Evolutionary conservation across 2,329 filamentous ascomycete species (phyloP), one percentile per base, ranked within the genome.

Genomic region (Hirsutella minnesotensis): DNA sequence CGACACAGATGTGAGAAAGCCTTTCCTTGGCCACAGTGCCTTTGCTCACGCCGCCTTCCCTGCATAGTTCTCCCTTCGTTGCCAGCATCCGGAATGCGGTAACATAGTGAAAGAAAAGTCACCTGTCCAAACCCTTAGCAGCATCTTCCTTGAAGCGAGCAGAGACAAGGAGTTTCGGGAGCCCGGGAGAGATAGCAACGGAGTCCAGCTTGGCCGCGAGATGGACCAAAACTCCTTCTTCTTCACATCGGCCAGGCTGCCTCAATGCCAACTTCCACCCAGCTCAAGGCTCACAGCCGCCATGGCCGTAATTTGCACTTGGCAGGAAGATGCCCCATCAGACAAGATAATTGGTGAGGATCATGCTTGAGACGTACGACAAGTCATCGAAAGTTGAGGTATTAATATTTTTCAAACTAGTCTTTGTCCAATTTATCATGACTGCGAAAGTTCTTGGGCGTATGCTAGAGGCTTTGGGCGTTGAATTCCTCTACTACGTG

Each of bases 281-380:
- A 59, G 62, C 13, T 49, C 61, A 2, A 66, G 66, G 45, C 39
- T 61, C 0, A 54, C 53, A 0, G 56, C 52, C 0, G 49, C 60
- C 0, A 56, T 61, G 47, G 51, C 56, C 3, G 51, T 63, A 0
- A 47, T 64, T 1, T 19, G 55, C 2, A 51, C 53, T 1, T 67
- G 64, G 64, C 46, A 52, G 19, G 1, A 30, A 0, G 51, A 60
- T 0, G 44, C 46, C 0, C 63, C 63, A 0, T 38, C 57, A 0
- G 63, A 67, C 51, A 67, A 67, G 46, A 63, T 64, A 3, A 62
- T 68, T 15, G 51, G 64, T 64, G 48, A 51, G 57, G 43, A 3
- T 27, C 10, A 13, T n/a, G 12, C 24, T 7, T 7, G 24, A 27
- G 24, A 27, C 24, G 16, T 19, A 12, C 13, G n/a, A 20, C 8